Conservation (phyloP, 352 stramenopile species). For the Globisporangium okanoganense region DNA sequence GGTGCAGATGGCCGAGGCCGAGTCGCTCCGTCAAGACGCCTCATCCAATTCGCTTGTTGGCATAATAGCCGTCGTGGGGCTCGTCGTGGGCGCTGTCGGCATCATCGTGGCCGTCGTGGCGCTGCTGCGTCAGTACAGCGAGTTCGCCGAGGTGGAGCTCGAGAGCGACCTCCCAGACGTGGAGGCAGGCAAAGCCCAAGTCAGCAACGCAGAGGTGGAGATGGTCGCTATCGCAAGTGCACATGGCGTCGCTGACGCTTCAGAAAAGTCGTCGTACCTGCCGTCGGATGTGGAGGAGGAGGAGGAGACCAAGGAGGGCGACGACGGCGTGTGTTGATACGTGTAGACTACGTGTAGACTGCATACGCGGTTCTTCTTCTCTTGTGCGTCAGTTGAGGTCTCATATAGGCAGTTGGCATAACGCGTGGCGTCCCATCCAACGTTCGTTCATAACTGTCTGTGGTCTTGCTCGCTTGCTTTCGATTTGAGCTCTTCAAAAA, state of each 20-base stretch:
- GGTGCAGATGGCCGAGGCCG: constrained; percentile 16
- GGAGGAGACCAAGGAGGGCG: not conserved
- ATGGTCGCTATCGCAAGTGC: not conserved
- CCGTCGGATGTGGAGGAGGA: constrained; percentile 6
- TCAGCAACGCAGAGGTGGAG: not conserved
- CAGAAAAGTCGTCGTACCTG: not conserved
- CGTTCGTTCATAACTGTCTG: too few species aligned
- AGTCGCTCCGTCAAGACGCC: constrained; percentile 10
- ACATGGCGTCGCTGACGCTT: not conserved
- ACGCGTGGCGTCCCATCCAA: too few species aligned
- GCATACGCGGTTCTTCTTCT: not conserved
- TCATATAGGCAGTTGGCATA: too few species aligned
- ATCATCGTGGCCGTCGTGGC: constrained; percentile 19
- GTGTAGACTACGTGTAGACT: too few species aligned
- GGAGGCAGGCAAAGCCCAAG: too few species aligned
- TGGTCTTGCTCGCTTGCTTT: too few species aligned
- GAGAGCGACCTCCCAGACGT: constrained; percentile 10
- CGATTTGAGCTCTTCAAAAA: too few species aligned
- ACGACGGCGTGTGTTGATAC: not conserved
- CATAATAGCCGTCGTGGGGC: constrained; percentile 10
- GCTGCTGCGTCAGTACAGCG: constrained; percentile 14
- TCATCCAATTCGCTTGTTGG: constrained; percentile 12
- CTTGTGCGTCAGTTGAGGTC: not conserved
- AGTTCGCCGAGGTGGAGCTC: constrained; percentile 2
- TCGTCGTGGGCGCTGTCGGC: constrained; percentile 14